Evolutionary conservation across 345 rosid species (phyloP).

Genomic region (Citropsis articulata): DNA sequence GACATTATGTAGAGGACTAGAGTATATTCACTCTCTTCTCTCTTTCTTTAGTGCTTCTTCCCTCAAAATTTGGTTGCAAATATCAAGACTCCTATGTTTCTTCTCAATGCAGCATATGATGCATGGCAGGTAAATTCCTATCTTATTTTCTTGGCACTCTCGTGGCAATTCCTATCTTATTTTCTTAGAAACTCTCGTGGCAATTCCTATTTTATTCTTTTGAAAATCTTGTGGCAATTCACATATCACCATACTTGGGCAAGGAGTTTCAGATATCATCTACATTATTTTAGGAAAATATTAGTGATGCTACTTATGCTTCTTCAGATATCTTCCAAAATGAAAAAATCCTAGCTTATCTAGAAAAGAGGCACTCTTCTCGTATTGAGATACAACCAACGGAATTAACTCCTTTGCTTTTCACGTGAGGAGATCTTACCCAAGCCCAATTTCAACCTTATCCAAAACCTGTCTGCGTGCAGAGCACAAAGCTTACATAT

Average conservation of each 20-base stretch:
- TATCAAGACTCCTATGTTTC: constrained; percentile 71
- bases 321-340: neutral
- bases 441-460: neutral
- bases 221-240: constrained; percentile 27
- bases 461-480: neutral
- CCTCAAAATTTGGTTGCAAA: constrained; percentile 67
- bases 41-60: constrained; percentile 66
- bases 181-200: constrained; percentile 10
- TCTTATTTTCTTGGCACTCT: neutral
- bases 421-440: neutral
- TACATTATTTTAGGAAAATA: neutral
- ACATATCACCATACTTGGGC: neutral
- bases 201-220: constrained; percentile 15
- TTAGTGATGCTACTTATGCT: constrained; percentile 4
- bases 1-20: neutral
- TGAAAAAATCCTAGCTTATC: neutral
- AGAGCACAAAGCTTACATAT: neutral
- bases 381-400: neutral
- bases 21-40: constrained; percentile 11
- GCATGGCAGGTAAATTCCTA: constrained; percentile 66
- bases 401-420: neutral
- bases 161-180: constrained; percentile 23
- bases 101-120: constrained; percentile 85
- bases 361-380: neutral
- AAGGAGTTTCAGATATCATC: constrained; percentile 9